Evolutionary conservation across 2,329 filamentous ascomycete genomes (phyloP).

Genomic region (Phaeosphaeriaceae sp.): DNA sequence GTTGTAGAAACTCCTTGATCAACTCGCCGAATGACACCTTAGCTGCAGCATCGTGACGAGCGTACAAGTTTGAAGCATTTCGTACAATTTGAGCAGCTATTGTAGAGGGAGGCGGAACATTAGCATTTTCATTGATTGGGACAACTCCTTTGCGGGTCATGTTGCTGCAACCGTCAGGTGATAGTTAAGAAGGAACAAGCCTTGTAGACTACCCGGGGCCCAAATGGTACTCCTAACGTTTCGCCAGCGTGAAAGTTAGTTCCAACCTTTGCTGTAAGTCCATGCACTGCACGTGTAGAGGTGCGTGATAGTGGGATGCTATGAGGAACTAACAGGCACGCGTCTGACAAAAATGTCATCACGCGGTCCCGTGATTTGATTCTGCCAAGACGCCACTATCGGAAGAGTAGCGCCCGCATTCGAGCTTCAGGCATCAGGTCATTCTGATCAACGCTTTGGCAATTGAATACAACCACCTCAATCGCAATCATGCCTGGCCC

Average conservation of each 20-base stretch:
- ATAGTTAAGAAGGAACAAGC: conserved; percentile 21
- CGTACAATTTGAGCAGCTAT: conserved; percentile 87
- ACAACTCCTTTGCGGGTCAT: conserved; percentile 50
- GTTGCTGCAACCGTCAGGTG: conserved; percentile 29
- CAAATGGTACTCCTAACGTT: not conserved
- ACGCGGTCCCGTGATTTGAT: conserved; percentile 9
- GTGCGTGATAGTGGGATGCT: too few species aligned
- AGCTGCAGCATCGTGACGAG: conserved; percentile 67
- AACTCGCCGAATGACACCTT: conserved; percentile 78
- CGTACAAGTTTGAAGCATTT: conserved; percentile 72
- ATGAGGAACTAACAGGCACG: not conserved
- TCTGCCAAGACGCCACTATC: conserved; percentile 10
- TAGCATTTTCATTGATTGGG: conserved; percentile 12
- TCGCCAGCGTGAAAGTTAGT: too few species aligned
- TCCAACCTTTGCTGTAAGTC: too few species aligned
- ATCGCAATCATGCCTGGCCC: conserved; percentile 59
- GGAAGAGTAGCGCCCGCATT: conserved; percentile 6
- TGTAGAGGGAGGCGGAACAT: conserved; percentile 69
- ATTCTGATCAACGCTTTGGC: conserved; percentile 1
- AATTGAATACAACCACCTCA: not conserved
- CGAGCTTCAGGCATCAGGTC: conserved; percentile 10
- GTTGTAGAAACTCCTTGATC: conserved; percentile 66
- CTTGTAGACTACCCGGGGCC: not conserved
- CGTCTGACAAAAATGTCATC: conserved; percentile 4
- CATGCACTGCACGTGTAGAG: too few species aligned